phyloP scores from a whole-genome alignment of 495 filamentous ascomycete genomes.

The Aspergillus leporis region DNA sequence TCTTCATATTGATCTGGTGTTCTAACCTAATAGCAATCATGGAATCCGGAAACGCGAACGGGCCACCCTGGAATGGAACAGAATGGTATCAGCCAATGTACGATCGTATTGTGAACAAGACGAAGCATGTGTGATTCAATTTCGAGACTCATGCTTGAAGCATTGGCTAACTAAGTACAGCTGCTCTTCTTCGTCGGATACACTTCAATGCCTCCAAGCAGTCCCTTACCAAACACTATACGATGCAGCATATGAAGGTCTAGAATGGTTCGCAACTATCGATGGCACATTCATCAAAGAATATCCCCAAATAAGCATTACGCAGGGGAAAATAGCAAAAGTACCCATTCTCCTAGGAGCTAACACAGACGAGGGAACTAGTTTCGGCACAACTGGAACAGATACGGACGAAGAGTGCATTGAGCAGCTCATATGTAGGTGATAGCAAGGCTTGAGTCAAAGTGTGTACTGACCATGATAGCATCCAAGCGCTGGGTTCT shows the following conservation, averaged over 20 bases:
- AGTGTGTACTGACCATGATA: conserved; percentile 1
- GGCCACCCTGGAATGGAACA: conserved; percentile 41
- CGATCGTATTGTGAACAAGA: conserved; percentile 33
- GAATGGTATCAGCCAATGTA: conserved; percentile 46
- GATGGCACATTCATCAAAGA: conserved; percentile 53
- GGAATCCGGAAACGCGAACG: conserved; percentile 59
- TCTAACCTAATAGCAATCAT: conserved; percentile 55
- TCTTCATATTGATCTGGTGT: background rate
- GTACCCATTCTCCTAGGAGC: conserved; percentile 49
- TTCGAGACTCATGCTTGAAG: background rate
- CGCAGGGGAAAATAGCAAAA: conserved; percentile 35
- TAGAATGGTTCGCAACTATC: conserved; percentile 45
- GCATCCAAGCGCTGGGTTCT: conserved; percentile 42
- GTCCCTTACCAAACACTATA: conserved; percentile 59
- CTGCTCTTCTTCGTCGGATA: conserved; percentile 56
- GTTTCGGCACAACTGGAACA: conserved; percentile 45
- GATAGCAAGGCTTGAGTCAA: conserved; percentile 2
- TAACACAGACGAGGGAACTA: conserved; percentile 52
- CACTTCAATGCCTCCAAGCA: conserved; percentile 62
- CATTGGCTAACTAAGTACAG: conserved; percentile 29
- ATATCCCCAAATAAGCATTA: conserved; percentile 40
- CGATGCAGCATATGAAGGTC: conserved; percentile 43
- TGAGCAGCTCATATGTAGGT: conserved; percentile 39
- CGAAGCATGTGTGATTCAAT: conserved; percentile 22
- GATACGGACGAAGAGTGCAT: conserved; percentile 47